Evolutionary conservation across 441 rosid genomes (phyloP).

Genomic region (Bruguiera hainesii): DNA sequence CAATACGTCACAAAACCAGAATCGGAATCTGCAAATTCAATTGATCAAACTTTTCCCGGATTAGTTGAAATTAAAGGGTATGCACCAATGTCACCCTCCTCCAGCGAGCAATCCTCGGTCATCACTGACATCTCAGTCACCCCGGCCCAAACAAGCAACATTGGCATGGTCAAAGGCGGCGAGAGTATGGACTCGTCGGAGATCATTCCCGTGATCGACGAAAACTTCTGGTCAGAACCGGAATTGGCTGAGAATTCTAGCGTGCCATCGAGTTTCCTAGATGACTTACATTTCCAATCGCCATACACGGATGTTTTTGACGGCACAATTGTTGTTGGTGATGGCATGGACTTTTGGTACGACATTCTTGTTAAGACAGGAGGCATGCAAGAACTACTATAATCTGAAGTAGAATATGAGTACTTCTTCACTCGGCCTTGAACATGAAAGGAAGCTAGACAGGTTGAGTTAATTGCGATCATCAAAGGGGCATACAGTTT

Average conservation of each 20-base stretch:
- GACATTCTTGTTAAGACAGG: constrained; percentile 49
- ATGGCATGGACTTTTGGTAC: constrained; percentile 65
- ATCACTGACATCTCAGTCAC: constrained; percentile 24
- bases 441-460: too few species aligned
- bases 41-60: neutral
- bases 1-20: constrained; percentile 5
- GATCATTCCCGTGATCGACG: constrained; percentile 48
- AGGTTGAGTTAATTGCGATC: too few species aligned
- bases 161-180: constrained; percentile 7
- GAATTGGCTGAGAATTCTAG: constrained; percentile 22
- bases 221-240: constrained; percentile 60
- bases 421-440: too few species aligned
- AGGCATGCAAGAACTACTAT: constrained; percentile 30
- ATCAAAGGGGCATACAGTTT: too few species aligned
- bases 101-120: constrained; percentile 45
- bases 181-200: constrained; percentile 32
- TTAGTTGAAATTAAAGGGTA: constrained; percentile 10
- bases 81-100: constrained; percentile 39
- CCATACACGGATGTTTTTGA: constrained; percentile 19
- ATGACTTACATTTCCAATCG: constrained; percentile 29
- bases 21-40: constrained; percentile 12
- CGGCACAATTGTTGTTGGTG: constrained; percentile 19
- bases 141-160: constrained; percentile 24
- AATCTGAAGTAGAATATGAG: neutral
- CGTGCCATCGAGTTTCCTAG: constrained; percentile 12